phyloP scores from a whole-genome alignment of 257 asterid genomes.

The Salvia miltiorrhiza region DNA sequence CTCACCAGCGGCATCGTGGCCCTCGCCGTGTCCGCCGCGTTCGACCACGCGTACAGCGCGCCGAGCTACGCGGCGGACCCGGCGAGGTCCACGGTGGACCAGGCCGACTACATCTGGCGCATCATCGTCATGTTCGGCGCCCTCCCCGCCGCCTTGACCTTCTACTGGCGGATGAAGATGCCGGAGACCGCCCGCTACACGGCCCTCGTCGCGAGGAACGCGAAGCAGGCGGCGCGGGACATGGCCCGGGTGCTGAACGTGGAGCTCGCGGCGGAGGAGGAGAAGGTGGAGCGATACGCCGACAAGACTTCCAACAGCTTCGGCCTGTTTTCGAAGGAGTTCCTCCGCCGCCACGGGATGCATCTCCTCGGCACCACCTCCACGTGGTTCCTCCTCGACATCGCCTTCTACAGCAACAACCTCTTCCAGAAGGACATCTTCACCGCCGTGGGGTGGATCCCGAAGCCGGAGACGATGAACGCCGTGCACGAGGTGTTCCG shows the following conservation, averaged over 20 bases:
- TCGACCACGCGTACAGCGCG: constrained; percentile 32
- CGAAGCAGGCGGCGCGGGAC: constrained; percentile 40
- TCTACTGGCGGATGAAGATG: constrained; percentile 60
- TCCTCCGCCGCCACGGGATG: constrained; percentile 39
- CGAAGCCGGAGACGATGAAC: constrained; percentile 37
- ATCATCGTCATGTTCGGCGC: constrained; percentile 50
- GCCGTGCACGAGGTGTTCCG: constrained; percentile 46
- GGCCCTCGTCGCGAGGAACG: constrained; percentile 42
- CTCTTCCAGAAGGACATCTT: constrained; percentile 50
- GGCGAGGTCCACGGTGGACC: constrained; percentile 25
- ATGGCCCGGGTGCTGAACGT: constrained; percentile 48
- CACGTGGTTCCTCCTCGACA: constrained; percentile 41
- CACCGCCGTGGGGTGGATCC: constrained; percentile 52
- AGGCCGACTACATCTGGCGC: constrained; percentile 45
- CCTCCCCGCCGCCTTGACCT: constrained; percentile 43
- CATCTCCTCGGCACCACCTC: constrained; percentile 47
- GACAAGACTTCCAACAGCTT: constrained; percentile 12
- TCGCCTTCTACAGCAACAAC: constrained; percentile 52
- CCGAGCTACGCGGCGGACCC: constrained; percentile 1
- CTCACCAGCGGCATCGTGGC: constrained; percentile 43
- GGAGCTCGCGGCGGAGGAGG: constrained; percentile 31
- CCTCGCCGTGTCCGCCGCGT: constrained; percentile 29
- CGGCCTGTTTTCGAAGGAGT: constrained; percentile 34
- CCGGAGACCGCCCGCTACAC: constrained; percentile 59
- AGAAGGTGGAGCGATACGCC: background rate